phyloP scores from a whole-genome alignment of 179 eudicot species.

The Heliamphora pulchella region DNA sequence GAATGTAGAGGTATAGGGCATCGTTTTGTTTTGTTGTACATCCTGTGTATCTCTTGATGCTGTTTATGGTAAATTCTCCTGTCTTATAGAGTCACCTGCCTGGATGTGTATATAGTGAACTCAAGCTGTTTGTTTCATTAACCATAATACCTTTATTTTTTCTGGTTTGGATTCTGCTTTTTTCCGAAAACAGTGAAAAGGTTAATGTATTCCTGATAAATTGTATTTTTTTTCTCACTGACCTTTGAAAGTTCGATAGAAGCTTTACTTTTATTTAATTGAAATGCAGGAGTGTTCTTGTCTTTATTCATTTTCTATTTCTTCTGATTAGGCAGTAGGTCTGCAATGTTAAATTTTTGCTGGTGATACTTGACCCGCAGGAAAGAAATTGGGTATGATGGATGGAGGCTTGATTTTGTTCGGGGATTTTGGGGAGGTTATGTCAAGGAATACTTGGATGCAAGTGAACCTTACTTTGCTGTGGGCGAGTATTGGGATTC shows the following conservation, averaged over 20 bases:
- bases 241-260: background rate
- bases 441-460: constrained; percentile 87
- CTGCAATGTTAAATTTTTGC: background rate
- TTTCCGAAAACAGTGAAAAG: background rate
- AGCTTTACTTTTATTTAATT: background rate
- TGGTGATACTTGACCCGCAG: constrained; percentile 36
- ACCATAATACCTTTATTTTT: background rate
- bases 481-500: constrained; percentile 99
- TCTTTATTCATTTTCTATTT: background rate
- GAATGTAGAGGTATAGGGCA: background rate
- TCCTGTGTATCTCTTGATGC: background rate
- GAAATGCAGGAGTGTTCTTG: background rate
- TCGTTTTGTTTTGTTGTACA: background rate
- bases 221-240: background rate
- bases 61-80: background rate
- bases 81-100: background rate
- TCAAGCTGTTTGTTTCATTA: background rate
- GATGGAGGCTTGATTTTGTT: constrained; percentile 97
- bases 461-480: constrained; percentile 78
- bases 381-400: constrained; percentile 95
- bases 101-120: constrained; percentile 1
- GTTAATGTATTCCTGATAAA: background rate
- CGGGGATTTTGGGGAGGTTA: constrained; percentile 99
- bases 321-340: background rate
- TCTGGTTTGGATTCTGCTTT: background rate